These are phyloP conservation scores for Dissophora globulifera DNA, from an alignment of 192 early-diverging fungal genomes.

Conservation along the genomic window DNA sequence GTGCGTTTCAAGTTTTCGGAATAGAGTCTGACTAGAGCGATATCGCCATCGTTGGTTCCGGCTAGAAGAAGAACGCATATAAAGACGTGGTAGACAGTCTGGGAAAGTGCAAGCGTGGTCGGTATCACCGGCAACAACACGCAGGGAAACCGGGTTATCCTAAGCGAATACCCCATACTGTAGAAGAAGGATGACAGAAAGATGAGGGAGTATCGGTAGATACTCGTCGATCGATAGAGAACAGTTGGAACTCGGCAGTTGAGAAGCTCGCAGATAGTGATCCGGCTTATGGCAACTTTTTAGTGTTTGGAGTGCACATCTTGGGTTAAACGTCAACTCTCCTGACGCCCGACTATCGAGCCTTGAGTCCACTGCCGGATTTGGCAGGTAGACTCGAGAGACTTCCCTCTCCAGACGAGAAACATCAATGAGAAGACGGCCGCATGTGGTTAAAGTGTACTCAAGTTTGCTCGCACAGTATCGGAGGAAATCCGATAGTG, in stretches of 20 bases:
- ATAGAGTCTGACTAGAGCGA: constrained; percentile 24
- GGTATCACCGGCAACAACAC: constrained; percentile 17
- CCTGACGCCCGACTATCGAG: constrained; percentile 21
- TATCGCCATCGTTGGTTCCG: constrained; percentile 15
- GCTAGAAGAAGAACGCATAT: constrained; percentile 7
- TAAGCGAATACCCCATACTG: constrained; percentile 20
- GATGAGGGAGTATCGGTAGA: constrained; percentile 15
- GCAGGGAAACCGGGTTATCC: constrained; percentile 6
- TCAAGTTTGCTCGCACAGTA: constrained; percentile 3
- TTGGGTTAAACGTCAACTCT: constrained; percentile 8
- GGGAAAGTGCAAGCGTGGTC: constrained; percentile 6
- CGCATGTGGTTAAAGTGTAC: neutral
- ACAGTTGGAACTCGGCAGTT: constrained; percentile 25
- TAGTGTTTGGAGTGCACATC: constrained; percentile 22
- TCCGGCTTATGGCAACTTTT: constrained; percentile 11
- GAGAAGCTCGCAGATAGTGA: constrained; percentile 9
- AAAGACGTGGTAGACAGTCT: constrained; percentile 11
- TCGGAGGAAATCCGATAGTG: constrained; percentile 5
- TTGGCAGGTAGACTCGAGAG: constrained; percentile 18
- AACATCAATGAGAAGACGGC: constrained; percentile 1
- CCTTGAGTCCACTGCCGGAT: constrained; percentile 6
- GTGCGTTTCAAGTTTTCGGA: constrained; percentile 15
- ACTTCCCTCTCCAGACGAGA: constrained; percentile 9
- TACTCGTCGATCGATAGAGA: constrained; percentile 25
- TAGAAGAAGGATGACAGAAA: constrained; percentile 22